These are phyloP conservation scores for Truncatella angustata DNA, from an alignment of 2,329 filamentous ascomycete species.

Conservation along the genomic window DNA sequence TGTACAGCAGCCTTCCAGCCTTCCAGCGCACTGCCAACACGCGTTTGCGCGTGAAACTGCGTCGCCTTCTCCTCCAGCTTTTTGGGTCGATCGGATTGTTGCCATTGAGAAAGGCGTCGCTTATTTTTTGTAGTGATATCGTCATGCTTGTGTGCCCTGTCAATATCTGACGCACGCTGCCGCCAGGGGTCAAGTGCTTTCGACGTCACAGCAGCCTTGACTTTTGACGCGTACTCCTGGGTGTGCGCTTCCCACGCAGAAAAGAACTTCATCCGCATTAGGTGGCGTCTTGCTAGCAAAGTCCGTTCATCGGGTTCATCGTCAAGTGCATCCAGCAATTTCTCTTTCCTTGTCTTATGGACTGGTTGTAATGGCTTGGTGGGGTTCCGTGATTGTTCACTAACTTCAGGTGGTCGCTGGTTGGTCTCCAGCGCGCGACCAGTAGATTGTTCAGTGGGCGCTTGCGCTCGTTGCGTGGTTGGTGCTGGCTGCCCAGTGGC, in stretches of 20 bases:
- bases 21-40: conserved; percentile 1
- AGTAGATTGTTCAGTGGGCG: too few species aligned
- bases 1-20: conserved; percentile 11
- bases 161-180: too few species aligned
- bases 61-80: conserved; percentile 7
- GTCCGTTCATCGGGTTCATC: conserved; percentile 24
- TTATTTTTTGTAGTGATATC: too few species aligned
- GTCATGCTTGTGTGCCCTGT: too few species aligned
- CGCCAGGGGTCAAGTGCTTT: conserved; percentile 13
- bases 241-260: conserved; percentile 29
- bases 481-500: too few species aligned
- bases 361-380: too few species aligned
- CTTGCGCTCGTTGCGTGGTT: too few species aligned
- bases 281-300: conserved; percentile 29
- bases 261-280: conserved; percentile 32
- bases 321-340: too few species aligned
- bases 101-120: conserved; percentile 11
- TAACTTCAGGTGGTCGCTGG: too few species aligned
- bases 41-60: conserved; percentile 2
- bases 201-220: conserved; percentile 18
- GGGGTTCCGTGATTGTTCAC: too few species aligned
- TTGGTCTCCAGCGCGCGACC: too few species aligned
- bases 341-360: background rate
- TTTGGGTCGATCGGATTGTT: conserved; percentile 7
- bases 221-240: conserved; percentile 19